These are phyloP conservation scores for Pseudocercospora ulei DNA, from an alignment of 2,329 filamentous ascomycete species.

Conservation along the genomic window DNA sequence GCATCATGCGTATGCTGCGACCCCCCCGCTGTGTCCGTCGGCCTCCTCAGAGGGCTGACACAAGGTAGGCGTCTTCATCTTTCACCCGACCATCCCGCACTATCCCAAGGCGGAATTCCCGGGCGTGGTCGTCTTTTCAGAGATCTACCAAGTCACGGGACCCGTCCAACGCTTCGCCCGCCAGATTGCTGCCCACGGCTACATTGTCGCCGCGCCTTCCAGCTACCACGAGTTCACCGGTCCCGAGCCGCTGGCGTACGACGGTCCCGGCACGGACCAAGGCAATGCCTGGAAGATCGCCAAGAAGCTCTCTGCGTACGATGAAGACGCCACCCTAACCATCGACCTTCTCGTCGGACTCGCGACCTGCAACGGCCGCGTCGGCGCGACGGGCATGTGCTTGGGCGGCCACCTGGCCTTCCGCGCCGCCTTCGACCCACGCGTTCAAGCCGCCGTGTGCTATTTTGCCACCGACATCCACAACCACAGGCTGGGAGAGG, in stretches of 20 bases:
- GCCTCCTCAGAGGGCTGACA: conserved; percentile 25
- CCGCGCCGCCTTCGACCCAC: conserved; percentile 61
- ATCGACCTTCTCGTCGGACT: conserved; percentile 38
- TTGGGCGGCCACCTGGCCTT: conserved; percentile 81
- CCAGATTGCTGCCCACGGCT: conserved; percentile 85
- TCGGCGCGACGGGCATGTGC: conserved; percentile 69
- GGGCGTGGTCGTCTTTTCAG: conserved; percentile 77
- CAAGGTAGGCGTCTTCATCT: conserved; percentile 68
- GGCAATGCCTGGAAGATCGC: conserved; percentile 79
- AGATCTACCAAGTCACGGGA: conserved; percentile 95
- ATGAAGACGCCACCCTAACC: conserved; percentile 47
- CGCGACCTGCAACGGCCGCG: conserved; percentile 44
- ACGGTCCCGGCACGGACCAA: conserved; percentile 74
- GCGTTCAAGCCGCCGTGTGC: conserved; percentile 66
- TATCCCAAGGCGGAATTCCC: conserved; percentile 87
- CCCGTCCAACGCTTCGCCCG: conserved; percentile 81
- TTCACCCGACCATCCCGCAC: conserved; percentile 72
- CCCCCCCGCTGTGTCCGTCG: conserved; percentile 5
- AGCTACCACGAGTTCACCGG: conserved; percentile 90
- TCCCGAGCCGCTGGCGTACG: conserved; percentile 73
- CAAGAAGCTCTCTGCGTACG: conserved; percentile 73
- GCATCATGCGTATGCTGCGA: conserved; percentile 49
- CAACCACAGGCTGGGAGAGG: conserved; percentile 60
- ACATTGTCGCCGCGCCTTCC: conserved; percentile 82
- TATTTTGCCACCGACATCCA: conserved; percentile 95